These are phyloP conservation scores for Coemansia sp. DNA, from an alignment of 192 early-diverging fungal species.

Conservation along the genomic window DNA sequence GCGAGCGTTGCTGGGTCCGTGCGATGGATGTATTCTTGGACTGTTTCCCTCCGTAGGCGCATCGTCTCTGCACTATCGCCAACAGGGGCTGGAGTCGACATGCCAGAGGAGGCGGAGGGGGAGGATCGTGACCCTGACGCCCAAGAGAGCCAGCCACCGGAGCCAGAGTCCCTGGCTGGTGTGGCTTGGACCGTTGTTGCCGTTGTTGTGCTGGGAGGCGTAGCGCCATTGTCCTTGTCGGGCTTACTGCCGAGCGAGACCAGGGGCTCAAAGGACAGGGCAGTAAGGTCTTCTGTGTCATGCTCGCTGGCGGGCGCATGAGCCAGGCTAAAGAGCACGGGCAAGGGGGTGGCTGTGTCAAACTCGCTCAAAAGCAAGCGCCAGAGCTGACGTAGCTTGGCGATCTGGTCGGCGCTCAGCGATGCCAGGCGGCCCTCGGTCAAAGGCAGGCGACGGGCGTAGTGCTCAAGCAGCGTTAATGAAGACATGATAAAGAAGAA, in stretches of 20 bases:
- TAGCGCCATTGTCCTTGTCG: background rate
- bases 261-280: slow-evolving; percentile 38
- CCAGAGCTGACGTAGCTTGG: slow-evolving; percentile 56
- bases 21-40: background rate
- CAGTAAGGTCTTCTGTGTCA: slow-evolving; percentile 13
- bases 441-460: slow-evolving; percentile 13
- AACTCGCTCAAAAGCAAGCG: slow-evolving; percentile 39
- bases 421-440: slow-evolving; percentile 36
- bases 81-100: background rate
- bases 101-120: background rate
- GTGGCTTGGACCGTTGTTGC: background rate
- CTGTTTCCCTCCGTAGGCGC: background rate
- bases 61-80: background rate
- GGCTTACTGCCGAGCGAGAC: slow-evolving; percentile 22
- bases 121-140: background rate
- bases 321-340: slow-evolving; percentile 12
- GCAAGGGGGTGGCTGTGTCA: slow-evolving; percentile 8
- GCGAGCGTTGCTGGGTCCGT: background rate
- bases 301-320: background rate
- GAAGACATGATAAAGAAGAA: background rate
- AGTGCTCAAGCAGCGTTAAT: slow-evolving; percentile 37
- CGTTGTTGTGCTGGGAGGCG: background rate
- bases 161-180: slow-evolving; percentile 7
- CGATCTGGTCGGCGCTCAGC: slow-evolving; percentile 37
- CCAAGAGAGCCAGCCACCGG: background rate